Evolutionary conservation across 345 rosid species (phyloP).

Genomic region (Citrus inodora): DNA sequence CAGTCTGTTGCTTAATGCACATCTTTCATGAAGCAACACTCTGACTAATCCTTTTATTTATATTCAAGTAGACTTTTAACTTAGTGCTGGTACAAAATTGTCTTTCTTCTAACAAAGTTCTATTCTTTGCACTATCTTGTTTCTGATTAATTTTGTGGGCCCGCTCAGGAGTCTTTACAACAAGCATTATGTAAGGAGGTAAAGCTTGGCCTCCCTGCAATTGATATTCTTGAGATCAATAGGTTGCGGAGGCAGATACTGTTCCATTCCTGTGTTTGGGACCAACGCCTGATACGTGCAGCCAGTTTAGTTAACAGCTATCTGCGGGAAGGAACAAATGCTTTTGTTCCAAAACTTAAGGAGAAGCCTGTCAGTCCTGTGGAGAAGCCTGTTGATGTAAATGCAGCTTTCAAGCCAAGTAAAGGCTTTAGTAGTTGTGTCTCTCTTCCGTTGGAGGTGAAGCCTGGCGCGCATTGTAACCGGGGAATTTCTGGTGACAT

Average conservation of each 20-base stretch:
- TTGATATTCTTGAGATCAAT: slow-evolving; percentile 85
- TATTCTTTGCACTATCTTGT: background rate
- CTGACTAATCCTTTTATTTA: background rate
- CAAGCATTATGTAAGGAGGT: slow-evolving; percentile 37
- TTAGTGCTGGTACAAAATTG: background rate
- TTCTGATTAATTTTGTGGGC: slow-evolving; percentile 4
- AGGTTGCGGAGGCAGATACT: slow-evolving; percentile 72
- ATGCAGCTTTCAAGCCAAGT: slow-evolving; percentile 28
- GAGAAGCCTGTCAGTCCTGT: slow-evolving; percentile 35
- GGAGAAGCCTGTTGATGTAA: slow-evolving; percentile 54
- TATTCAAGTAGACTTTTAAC: background rate
- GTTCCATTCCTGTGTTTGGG: slow-evolving; percentile 79
- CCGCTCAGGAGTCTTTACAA: slow-evolving; percentile 54
- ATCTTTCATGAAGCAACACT: background rate
- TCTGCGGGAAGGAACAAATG: slow-evolving; percentile 34
- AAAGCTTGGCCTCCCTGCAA: slow-evolving; percentile 50
- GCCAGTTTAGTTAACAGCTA: slow-evolving; percentile 44
- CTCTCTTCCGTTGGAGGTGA: slow-evolving; percentile 33
- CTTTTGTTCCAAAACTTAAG: slow-evolving; percentile 29
- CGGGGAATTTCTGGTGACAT: slow-evolving; percentile 21
- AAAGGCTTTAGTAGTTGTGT: slow-evolving; percentile 40
- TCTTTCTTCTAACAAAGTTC: background rate
- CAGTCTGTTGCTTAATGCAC: background rate
- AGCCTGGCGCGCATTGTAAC: slow-evolving; percentile 31
- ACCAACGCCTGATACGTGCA: slow-evolving; percentile 64